Evolutionary conservation across 345 rosid species (phyloP), one percentile per base, ranked within the genome.

Genomic region (Euphorbia tirucalli): DNA sequence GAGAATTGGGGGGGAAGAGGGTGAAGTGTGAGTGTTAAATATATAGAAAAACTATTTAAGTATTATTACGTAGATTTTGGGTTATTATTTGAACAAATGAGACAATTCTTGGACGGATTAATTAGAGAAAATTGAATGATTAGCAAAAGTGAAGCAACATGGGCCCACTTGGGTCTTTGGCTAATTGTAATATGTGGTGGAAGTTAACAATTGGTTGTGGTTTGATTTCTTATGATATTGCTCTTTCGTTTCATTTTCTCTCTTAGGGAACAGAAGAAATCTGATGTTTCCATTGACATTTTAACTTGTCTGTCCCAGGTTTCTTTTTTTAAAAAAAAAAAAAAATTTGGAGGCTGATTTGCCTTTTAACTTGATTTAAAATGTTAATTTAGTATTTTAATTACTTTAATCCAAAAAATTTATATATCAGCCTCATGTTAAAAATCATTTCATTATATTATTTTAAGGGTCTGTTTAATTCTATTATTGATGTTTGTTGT

Each of bases 91-190:
- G 18, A 25, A 2, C 4, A 7, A 25, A 25, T 16, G 15, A 19
- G 30, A 13, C 10, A 41, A 44, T 35, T 3, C 39, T 35, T 35
- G 39, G 39, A 35, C 39, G 39, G 39, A 35, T 35, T 35, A 35
- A 35, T 35, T 35, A 35, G 4, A 62, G 37, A 41, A 30, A 71
- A 4, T 31, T 65, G 30, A 19, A 27, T 30, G 76, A 21, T 68
- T 50, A 19, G 71, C 64, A 32, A 49, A 69, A 71, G 71, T 11
- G 76, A 72, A 60, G 39, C 75, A 50, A 77, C 75, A 66, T 35
- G 60, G 37, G 63, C 69, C 67, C 66, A 10, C 39, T 41, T 50
- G 54, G 21, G 43, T 55, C 56, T 41, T 41, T 41, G 46, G 10
- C 11, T 1, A 10, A 41, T 41, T 41, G 4, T 41, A 11, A 41